Evolutionary conservation across 495 filamentous ascomycete genomes (phyloP), one percentile per base, ranked within the genome.

Genomic region (Aspergillus indologenus): DNA sequence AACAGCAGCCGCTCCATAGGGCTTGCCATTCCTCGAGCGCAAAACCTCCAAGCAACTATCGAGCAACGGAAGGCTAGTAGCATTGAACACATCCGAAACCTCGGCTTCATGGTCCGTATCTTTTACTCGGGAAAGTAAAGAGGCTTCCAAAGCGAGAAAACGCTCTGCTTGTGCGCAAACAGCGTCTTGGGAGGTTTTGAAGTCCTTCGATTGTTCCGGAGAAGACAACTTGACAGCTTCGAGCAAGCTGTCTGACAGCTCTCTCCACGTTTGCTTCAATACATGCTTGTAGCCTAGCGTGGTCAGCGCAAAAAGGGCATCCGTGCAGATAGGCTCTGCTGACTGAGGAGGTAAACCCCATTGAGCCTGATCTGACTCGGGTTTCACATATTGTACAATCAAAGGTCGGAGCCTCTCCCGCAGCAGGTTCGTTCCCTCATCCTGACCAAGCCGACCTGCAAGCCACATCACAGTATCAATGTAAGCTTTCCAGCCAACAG

Each of bases 191-290:
- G 90, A 94, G 52, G 79, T 77, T 34, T 76, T 77, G 68, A 88
- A 88, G 22, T 88, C 86, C 54, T 87, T 87, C 0, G 90, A 90
- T 57, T 92, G 83, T 67, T 91, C 90, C 19, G 91, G 90, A 3
- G 85, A 76, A 29, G 90, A 92, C 20, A 81, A 79, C 54, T 83
- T 82, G 21, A 94, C 83, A 44, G 82, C 79, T 54, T 85, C 74
- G 21, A 87, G 69, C 19, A 94, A 66, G 3, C 71, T 68, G 1
- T 82, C 71, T 3, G 79, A 80, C 23, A 88, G 69, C 29, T 72
- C 71, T 8, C 72, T 65, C 88, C 86, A 91, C 59, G 80, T 58
- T 7, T 62, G 54, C 55, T 75, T 64, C 48, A 85, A 66, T 21
- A 77, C 66, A 14, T 60, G 48, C 19, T 64, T 56, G 18, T 70